Percentiles rank a stretch among this genome's conserved stretches.
These are phyloP conservation scores for Nicotiana undulata DNA, from an alignment of 257 asterid species.

Conservation along the genomic window DNA sequence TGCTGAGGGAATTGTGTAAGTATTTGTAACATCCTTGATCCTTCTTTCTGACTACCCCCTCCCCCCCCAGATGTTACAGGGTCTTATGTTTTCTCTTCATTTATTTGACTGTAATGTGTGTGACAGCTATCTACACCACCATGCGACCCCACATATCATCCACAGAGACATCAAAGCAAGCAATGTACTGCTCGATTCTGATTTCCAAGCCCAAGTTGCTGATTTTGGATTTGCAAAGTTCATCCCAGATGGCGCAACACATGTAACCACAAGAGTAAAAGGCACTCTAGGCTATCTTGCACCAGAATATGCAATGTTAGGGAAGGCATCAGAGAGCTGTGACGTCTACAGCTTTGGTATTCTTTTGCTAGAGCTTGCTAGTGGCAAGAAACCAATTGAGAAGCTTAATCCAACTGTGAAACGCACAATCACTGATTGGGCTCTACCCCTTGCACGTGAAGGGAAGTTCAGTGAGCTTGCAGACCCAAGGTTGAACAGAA, in stretches of 20 bases:
- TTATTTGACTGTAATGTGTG: background rate
- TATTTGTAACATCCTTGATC: background rate
- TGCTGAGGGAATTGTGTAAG: slow-evolving; percentile 89
- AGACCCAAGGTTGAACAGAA: slow-evolving; percentile 51
- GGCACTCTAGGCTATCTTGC: slow-evolving; percentile 95
- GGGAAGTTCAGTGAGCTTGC: slow-evolving; percentile 57
- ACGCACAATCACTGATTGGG: slow-evolving; percentile 75
- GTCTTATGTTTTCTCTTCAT: background rate
- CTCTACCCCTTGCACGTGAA: slow-evolving; percentile 63
- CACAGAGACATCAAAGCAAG: slow-evolving; percentile 89
- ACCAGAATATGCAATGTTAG: slow-evolving; percentile 84
- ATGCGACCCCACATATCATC: slow-evolving; percentile 83
- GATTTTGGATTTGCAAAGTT: slow-evolving; percentile 87
- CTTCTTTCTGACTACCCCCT: background rate
- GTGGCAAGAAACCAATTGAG: slow-evolving; percentile 82
- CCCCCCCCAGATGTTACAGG: background rate
- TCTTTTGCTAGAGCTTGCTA: slow-evolving; percentile 87
- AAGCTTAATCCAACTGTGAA: slow-evolving; percentile 36
- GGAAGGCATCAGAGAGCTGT: slow-evolving; percentile 84
- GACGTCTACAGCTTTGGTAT: slow-evolving; percentile 91
- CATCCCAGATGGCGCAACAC: slow-evolving; percentile 87
- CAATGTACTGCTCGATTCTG: slow-evolving; percentile 64
- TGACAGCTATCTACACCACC: slow-evolving; percentile 71
- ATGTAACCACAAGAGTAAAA: slow-evolving; percentile 72
- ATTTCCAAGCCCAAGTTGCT: slow-evolving; percentile 76